These are phyloP conservation scores for Sarocladium strictum DNA, from an alignment of 2,329 filamentous ascomycete species.

Conservation along the genomic window DNA sequence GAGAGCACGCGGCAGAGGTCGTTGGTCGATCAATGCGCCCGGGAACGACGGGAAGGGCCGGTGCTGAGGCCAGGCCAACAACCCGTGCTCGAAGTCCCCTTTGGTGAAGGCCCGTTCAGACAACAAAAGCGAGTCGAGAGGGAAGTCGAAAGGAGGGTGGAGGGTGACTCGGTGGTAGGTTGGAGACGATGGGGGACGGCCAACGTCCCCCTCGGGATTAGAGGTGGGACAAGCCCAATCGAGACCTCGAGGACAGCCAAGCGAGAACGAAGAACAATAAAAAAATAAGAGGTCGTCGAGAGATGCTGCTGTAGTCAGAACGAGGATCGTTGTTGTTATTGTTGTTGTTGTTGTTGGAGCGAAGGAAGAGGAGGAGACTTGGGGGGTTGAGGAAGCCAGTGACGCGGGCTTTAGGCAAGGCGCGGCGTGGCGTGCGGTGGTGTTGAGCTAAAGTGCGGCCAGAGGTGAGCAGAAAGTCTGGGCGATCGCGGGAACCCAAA, in stretches of 20 bases:
- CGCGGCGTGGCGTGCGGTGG: background rate
- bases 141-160: background rate
- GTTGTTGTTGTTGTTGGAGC: background rate
- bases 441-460: background rate
- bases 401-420: conserved; percentile 6
- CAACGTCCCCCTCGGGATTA: background rate
- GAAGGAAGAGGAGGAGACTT: background rate
- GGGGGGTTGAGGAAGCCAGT: background rate
- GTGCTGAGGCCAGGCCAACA: no score
- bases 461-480: background rate
- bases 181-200: background rate
- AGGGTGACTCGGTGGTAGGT: background rate
- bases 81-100: no score
- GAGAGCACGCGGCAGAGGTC: background rate
- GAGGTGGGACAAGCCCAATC: conserved; percentile 7
- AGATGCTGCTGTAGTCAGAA: background rate
- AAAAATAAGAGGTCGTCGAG: background rate
- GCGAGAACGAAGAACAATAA: background rate
- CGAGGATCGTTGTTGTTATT: background rate
- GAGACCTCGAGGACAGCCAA: background rate
- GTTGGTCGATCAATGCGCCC: background rate
- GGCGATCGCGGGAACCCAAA: background rate
- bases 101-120: no score
- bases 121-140: background rate
- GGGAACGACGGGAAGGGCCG: background rate